Conservation (phyloP, 108 stramenopile genomes). For the Skeletonema tropicum region DNA sequence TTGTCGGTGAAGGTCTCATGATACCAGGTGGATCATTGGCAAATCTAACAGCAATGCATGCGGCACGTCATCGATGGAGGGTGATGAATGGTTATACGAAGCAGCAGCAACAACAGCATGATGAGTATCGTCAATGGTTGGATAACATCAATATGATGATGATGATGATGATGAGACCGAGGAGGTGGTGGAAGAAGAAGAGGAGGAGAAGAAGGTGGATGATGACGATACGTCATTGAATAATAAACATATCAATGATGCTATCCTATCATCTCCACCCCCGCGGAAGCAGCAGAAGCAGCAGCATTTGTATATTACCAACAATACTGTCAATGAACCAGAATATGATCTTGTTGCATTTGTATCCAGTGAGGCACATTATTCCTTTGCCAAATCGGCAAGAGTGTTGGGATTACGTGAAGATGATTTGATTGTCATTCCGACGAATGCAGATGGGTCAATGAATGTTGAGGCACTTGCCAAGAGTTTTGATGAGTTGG, state of each 20-base stretch:
- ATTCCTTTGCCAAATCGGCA: conserved; percentile 57
- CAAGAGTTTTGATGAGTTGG: conserved; percentile 29
- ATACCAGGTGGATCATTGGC: conserved; percentile 54
- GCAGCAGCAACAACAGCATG: neutral
- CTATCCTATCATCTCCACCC: neutral
- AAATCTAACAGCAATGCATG: conserved; percentile 59
- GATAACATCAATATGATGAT: neutral
- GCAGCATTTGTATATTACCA: neutral
- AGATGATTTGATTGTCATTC: conserved; percentile 45
- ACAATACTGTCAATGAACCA: neutral
- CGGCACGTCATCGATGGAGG: conserved; percentile 45
- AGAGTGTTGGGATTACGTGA: conserved; percentile 48
- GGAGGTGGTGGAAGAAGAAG: neutral
- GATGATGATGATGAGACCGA: too few species aligned
- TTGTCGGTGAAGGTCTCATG: conserved; percentile 52
- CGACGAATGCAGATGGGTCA: conserved; percentile 39
- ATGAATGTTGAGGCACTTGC: conserved; percentile 43
- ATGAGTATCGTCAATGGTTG: conserved; percentile 5
- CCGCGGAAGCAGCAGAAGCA: neutral
- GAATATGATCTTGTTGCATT: conserved; percentile 48
- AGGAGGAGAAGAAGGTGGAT: conserved; percentile 33
- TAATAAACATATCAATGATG: neutral
- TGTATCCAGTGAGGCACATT: conserved; percentile 63
- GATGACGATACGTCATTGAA: conserved; percentile 1
- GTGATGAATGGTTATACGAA: conserved; percentile 22